Evolutionary conservation across 83 land plant species (phyloP).

Genomic region (Picea mariana): DNA sequence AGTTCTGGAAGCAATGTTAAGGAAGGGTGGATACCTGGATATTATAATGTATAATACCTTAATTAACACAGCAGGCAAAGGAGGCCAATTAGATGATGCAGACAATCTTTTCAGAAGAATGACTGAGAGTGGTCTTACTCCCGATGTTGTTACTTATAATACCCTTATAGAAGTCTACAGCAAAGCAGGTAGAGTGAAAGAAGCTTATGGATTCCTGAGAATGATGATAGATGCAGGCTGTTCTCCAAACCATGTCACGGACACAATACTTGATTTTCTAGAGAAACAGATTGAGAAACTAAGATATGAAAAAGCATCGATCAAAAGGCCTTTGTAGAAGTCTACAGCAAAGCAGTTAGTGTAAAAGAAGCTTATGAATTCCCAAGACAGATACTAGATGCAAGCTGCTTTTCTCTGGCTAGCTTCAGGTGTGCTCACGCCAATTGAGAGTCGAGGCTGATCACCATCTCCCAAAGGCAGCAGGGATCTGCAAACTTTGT

Average conservation of each 20-base stretch:
- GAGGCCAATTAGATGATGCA: constrained; percentile 56
- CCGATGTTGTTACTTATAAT: constrained; percentile 71
- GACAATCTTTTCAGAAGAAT: constrained; percentile 52
- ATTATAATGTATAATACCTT: constrained; percentile 72
- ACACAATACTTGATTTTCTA: constrained; percentile 58
- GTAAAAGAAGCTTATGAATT: constrained; percentile 59
- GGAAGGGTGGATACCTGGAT: constrained; percentile 65
- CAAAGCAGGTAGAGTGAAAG: constrained; percentile 58
- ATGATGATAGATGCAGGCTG: constrained; percentile 71
- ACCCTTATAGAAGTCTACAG: constrained; percentile 64
- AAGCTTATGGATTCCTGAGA: constrained; percentile 57
- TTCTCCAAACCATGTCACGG: constrained; percentile 63
- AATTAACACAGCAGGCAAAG: constrained; percentile 62
- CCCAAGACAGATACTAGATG: constrained; percentile 54
- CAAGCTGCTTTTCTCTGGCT: constrained; percentile 27
- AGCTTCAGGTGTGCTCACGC: neutral
- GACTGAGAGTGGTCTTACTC: constrained; percentile 55
- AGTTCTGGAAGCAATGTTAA: constrained; percentile 43
- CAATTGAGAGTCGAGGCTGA: neutral
- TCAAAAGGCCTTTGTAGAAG: constrained; percentile 42
- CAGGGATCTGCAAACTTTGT: neutral
- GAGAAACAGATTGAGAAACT: constrained; percentile 54
- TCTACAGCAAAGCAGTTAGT: constrained; percentile 52
- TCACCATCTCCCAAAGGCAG: neutral
- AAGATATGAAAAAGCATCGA: constrained; percentile 43